Evolutionary conservation across 148 eudicot genomes (phyloP), one percentile per base, ranked within the genome.

Genomic region (Polygonum maritimum): DNA sequence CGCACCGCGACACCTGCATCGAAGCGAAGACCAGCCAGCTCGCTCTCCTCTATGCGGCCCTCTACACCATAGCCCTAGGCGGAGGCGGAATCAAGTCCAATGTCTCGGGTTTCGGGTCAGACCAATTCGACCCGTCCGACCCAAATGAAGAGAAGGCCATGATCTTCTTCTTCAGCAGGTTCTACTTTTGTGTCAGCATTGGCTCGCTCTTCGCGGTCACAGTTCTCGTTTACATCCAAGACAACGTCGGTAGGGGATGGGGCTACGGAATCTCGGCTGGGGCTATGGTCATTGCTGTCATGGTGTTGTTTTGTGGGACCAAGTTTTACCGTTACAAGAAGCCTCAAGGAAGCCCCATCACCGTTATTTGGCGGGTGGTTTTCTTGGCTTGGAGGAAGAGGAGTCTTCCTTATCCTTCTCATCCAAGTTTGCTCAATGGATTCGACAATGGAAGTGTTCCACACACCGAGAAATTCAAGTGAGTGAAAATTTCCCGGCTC

Each of bases 31-130:
- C 92, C 15, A 58, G 52, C 9, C 99, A 92, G 77, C 84, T 96
- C 78, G 93, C 88, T 33, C 26, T 96, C 80, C 95, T 92, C 75
- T 92, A 88, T 48, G 79, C 81, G 0, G 94, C 99, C 35, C 97
- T 96, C 39, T 92, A 96, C 88, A 92, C 84, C 48, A 86, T 90
- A 22, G 98, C 99, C 19, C 83, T 96, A 0, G 99, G 99, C 21
- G 99, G 87, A 16, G 99, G 98, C 0, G 99, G 99, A 31, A 96
- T 96, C 73, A 96, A 96, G 67, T 88, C 99, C 36, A 96, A 96
- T 38, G 99, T 96, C 55, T 92, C 99, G 0, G 99, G 99, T 4
- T 96, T 96, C 19, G 99, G 99, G 7, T 86, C 99, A 0, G 99
- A 96, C 79, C 99, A 96, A 55, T 96, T 96, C 60, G 98, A 96